phyloP scores from a whole-genome alignment of 306 rosid species.

The Glycine latifolia region DNA sequence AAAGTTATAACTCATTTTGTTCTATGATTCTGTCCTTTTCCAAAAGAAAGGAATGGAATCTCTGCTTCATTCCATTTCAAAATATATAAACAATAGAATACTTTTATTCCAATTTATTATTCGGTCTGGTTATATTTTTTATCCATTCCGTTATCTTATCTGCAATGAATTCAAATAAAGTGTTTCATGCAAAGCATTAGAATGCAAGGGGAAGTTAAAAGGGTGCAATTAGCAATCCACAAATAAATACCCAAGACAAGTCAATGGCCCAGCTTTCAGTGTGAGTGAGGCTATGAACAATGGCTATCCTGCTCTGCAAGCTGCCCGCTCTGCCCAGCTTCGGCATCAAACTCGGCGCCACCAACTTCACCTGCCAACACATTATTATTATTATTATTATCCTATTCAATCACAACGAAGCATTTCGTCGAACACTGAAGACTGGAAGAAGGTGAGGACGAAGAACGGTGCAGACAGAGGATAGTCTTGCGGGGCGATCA shows the following conservation, averaged over 20 bases:
- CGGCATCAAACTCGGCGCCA: conserved; percentile 82
- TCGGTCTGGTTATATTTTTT: background rate
- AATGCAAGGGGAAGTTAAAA: background rate
- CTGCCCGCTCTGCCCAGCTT: conserved; percentile 68
- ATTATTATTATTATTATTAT: background rate
- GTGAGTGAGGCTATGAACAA: conserved; percentile 85
- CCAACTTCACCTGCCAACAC: conserved; percentile 69
- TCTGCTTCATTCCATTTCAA: background rate
- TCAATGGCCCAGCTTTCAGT: conserved; percentile 96
- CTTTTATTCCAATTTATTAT: background rate
- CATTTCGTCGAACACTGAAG: conserved; percentile 51
- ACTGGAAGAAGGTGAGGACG: too few species aligned
- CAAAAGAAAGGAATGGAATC: too few species aligned
- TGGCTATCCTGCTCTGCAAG: conserved; percentile 89
- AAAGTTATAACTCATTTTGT: background rate
- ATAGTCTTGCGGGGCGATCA: conserved; percentile 83
- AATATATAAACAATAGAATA: background rate
- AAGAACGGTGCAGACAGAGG: conserved; percentile 51
- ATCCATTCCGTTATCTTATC: too few species aligned
- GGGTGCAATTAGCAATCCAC: background rate
- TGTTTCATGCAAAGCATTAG: background rate
- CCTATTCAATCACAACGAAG: conserved; percentile 1
- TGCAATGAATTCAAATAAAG: background rate
- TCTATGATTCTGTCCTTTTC: too few species aligned
- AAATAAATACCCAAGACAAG: conserved; percentile 76